Evolutionary conservation across 2,329 filamentous ascomycete species (phyloP).

Genomic region (Botrytis hyacinthi): DNA sequence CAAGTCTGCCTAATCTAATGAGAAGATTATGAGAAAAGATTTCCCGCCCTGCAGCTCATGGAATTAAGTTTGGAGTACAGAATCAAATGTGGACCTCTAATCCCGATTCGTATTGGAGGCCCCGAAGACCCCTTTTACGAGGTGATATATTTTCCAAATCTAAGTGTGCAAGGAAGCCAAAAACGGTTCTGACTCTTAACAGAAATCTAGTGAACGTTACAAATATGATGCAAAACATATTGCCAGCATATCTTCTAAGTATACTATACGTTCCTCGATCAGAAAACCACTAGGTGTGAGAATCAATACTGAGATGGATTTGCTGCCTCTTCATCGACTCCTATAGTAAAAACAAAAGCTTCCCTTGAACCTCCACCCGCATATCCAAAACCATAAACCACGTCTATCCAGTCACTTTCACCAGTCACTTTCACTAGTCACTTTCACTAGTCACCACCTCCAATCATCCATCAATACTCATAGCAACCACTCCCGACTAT

Average conservation of each 20-base stretch:
- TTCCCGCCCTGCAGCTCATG: no score
- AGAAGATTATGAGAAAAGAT: no score
- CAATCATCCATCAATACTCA: neutral
- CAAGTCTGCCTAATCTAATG: no score
- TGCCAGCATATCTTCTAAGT: neutral
- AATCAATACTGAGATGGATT: neutral
- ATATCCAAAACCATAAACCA: no score
- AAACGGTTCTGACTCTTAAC: neutral
- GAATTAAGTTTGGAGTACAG: no score
- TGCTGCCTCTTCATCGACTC: neutral
- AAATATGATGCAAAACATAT: fast-evolving
- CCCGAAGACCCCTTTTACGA: no score
- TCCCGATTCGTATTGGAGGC: no score
- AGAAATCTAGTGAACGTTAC: neutral
- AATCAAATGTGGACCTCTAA: no score
- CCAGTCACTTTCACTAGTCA: no score
- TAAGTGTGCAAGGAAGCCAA: neutral
- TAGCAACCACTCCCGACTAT: neutral
- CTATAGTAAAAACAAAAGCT: no score
- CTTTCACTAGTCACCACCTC: neutral
- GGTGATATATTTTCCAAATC: neutral
- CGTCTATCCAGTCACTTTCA: no score
- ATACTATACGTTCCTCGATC: neutral
- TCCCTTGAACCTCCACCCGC: no score
- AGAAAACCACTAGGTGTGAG: neutral